Conservation (phyloP, 305 asterid species). For the Vinca major region DNA sequence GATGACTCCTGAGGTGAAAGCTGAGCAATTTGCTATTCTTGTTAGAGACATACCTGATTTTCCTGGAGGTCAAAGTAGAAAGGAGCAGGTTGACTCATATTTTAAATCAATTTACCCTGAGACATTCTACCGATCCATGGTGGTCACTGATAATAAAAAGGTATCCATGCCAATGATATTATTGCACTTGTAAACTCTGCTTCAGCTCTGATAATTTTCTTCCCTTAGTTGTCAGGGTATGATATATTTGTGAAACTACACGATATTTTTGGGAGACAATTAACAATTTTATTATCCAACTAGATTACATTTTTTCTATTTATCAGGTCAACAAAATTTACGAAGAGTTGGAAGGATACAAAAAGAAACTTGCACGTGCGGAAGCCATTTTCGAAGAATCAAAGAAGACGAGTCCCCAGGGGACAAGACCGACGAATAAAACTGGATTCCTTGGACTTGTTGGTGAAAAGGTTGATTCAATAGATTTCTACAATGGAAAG, state of each 20-base stretch:
- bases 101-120: conserved; percentile 74
- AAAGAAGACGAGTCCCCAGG: conserved; percentile 46
- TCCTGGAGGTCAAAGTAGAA: conserved; percentile 45
- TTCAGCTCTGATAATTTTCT: background rate
- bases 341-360: conserved; percentile 57
- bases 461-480: conserved; percentile 69
- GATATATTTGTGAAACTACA: background rate
- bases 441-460: conserved; percentile 69
- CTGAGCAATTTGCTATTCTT: conserved; percentile 70
- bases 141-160: conserved; percentile 61
- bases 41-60: conserved; percentile 72
- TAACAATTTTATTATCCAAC: background rate
- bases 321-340: conserved; percentile 60
- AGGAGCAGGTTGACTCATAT: conserved; percentile 77
- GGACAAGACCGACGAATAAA: conserved; percentile 46
- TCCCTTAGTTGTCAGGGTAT: background rate
- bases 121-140: conserved; percentile 64
- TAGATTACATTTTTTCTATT: conserved; percentile 10
- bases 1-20: conserved; percentile 52
- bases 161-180: conserved; percentile 19
- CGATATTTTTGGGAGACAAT: background rate
- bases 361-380: conserved; percentile 73
- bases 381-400: conserved; percentile 54
- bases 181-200: background rate
- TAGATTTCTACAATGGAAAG: conserved; percentile 56